Evolutionary conservation across 495 filamentous ascomycete species (phyloP), one percentile per base, ranked within the genome.

Genomic region (Penicillium cataractarum): DNA sequence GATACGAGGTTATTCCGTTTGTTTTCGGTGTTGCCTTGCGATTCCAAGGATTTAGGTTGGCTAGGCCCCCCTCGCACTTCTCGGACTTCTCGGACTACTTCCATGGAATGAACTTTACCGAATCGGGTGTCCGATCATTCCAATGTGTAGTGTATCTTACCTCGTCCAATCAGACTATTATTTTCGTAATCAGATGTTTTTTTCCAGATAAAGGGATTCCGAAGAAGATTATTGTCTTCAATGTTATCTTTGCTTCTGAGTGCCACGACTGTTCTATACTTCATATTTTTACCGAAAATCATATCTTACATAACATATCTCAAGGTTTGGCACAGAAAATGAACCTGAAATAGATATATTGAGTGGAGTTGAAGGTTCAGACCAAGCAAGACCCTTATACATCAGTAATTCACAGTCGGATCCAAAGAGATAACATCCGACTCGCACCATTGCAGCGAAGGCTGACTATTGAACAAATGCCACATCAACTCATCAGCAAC

Each of bases 391-490:
- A 12, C 4, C 42, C 8, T 7, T 17, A 8, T 0, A 6, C 4
- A 8, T 32, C n/a, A 52, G 27, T n/a, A 52, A 32, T 27, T 27
- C 6, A 52, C n/a, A 7, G 27, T 6, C 15, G 49, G 26, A 6
- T 48, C 58, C 3, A 48, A 29, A 37, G 50, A 51, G 32, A 56
- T 59, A 24, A 33, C 22, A 39, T 59, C 40, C 3, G 64, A 60
- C 53, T 68, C 66, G 29, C 68, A 60, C 68, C 70, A 73, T 10
- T 70, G 68, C 9, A 64, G 33, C 13, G 73, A 69, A 27, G 73
- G 21, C 50, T 75, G 63, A 46, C 71, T 73, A 51, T 71, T 72
- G 27, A 71, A 73, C 6, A 73, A 52, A 42, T 75, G 67, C 69
- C 71, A 73, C 73, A 72, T 73, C 15, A 73, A 33, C 21, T 62